These are phyloP conservation scores for Hanseniaspora thailandica DNA, from an alignment of 805 yeast species.

Conservation along the genomic window DNA sequence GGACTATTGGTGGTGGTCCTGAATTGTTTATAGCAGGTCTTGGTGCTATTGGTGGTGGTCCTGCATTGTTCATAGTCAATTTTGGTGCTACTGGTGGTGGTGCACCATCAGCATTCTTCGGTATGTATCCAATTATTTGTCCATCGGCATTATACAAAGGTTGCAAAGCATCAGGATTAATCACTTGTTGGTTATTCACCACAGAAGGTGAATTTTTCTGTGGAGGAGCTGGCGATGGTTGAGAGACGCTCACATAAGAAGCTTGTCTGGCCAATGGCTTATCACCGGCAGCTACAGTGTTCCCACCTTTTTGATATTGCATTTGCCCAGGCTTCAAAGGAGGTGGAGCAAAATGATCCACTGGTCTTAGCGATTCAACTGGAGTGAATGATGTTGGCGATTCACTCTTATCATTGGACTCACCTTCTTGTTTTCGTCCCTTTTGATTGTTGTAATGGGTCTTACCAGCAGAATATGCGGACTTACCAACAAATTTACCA, in stretches of 20 bases:
- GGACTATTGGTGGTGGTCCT: not conserved
- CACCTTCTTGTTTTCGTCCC: conserved; percentile 14
- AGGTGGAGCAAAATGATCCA: conserved; percentile 7
- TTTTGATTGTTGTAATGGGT: conserved; percentile 24
- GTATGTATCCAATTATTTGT: conserved; percentile 14
- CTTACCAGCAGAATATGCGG: conserved; percentile 33
- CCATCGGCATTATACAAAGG: conserved; percentile 15
- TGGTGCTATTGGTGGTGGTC: conserved; percentile 13
- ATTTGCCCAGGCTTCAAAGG: conserved; percentile 16
- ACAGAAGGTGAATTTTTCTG: not conserved
- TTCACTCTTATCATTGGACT: conserved; percentile 11
- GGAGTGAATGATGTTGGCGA: conserved; percentile 1
- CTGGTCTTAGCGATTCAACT: conserved; percentile 6
- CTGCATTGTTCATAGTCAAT: conserved; percentile 11
- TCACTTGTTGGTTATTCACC: conserved; percentile 9
- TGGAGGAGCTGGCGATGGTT: not conserved
- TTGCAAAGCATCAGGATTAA: conserved; percentile 13
- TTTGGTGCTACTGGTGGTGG: conserved; percentile 12
- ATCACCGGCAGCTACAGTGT: conserved; percentile 11
- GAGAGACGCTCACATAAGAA: conserved; percentile 7
- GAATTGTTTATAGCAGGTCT: conserved; percentile 11
- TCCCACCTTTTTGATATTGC: conserved; percentile 10
- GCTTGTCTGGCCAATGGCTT: conserved; percentile 15
- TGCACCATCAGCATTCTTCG: conserved; percentile 8
- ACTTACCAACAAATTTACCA: conserved; percentile 32